Evolutionary conservation across 176 grass and related monocot species (phyloP).

Genomic region (Eragrostis nindensis): DNA sequence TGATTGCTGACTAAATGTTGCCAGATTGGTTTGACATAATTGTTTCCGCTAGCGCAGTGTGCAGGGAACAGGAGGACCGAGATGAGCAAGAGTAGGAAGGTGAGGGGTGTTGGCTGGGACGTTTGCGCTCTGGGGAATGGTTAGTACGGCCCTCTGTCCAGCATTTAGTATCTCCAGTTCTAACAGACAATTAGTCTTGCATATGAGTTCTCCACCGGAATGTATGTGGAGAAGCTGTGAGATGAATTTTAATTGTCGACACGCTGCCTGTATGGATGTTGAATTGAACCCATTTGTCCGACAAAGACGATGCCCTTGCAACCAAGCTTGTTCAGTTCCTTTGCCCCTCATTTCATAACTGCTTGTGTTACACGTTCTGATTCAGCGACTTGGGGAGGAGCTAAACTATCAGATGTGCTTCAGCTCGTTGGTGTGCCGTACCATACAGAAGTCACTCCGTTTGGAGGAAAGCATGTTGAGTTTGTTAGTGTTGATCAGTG

Average conservation of each 20-base stretch:
- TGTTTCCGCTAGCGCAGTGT: conserved; percentile 42
- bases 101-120: conserved; percentile 81
- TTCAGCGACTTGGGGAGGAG: conserved; percentile 70
- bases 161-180: too few relatives aligned
- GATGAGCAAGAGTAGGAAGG: conserved; percentile 70
- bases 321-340: not conserved
- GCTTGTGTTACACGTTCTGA: not conserved
- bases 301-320: not conserved
- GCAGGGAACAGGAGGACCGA: conserved; percentile 80
- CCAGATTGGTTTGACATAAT: not conserved
- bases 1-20: not conserved
- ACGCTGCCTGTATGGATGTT: too few relatives aligned
- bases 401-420: conserved; percentile 69
- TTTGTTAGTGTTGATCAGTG: conserved; percentile 69
- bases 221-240: too few relatives aligned
- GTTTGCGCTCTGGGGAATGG: conserved; percentile 75
- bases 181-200: too few relatives aligned
- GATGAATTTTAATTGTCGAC: too few relatives aligned
- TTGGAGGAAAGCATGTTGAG: conserved; percentile 63
- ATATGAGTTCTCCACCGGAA: not conserved
- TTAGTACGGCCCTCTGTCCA: conserved; percentile 8
- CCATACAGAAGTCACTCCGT: conserved; percentile 44
- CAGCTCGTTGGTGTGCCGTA: conserved; percentile 51
- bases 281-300: too few relatives aligned
- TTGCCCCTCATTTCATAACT: not conserved